Conservation (phyloP, 306 rosid species). For the Corylus avellana region DNA sequence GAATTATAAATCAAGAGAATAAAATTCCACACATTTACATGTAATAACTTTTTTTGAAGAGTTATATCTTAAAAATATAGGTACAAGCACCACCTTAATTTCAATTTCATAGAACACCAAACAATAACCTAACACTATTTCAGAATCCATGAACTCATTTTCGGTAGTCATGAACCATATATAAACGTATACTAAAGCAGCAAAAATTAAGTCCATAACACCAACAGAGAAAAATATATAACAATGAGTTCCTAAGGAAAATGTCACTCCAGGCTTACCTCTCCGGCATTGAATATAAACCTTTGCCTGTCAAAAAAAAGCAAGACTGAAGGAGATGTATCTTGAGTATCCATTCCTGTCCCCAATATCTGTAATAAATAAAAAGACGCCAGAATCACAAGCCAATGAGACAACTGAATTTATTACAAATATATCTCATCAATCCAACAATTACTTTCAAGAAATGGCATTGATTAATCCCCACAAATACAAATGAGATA, state of each 20-base stretch:
- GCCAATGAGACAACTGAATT: not conserved
- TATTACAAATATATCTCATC: not conserved
- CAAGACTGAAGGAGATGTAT: slow-evolving; percentile 77
- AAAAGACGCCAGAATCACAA: not conserved
- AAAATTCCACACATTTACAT: not conserved
- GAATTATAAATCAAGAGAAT: slow-evolving; percentile 12
- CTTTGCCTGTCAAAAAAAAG: slow-evolving; percentile 91
- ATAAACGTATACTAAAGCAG: not conserved
- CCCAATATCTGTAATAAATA: slow-evolving; percentile 57
- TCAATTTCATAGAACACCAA: not conserved
- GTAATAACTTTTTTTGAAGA: no score
- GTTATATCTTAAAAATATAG: not conserved
- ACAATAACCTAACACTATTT: not conserved
- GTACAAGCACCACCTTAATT: not conserved
- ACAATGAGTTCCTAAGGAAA: slow-evolving; percentile 9
- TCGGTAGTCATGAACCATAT: not conserved
- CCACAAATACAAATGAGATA: not conserved
- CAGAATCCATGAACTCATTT: not conserved
- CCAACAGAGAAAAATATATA: not conserved
- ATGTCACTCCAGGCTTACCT: slow-evolving; percentile 40
- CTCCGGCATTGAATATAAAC: slow-evolving; percentile 90
- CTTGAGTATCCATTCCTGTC: slow-evolving; percentile 94
- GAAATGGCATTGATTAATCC: not conserved
- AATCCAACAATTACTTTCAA: not conserved
- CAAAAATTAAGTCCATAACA: not conserved